Base-by-base conservation (phyloP, 495 filamentous ascomycete genomes). In the Polyplosphaeria fusca region DNA sequence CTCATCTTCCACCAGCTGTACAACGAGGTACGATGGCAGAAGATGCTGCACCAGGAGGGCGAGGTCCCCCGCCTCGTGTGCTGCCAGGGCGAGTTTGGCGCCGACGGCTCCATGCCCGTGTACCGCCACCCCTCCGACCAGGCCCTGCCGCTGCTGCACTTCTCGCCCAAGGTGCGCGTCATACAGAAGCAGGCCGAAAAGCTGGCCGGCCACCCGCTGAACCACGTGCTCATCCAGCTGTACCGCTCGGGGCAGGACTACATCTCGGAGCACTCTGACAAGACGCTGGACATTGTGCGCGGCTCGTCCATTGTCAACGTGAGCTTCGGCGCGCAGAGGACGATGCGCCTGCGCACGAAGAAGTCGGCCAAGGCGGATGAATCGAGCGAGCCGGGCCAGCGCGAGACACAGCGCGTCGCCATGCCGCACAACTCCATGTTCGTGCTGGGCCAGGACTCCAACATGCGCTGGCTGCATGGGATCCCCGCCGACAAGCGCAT, bases 201-300 rank as follows among this genome's bases (percentile, higher is more conserved):
- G 27, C 74, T 81, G 9, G 74, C 96, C 4, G 81, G 86, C 4
- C 94, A 97, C 66, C 78, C 86, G 4, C 73, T 97, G 14, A 98
- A 98, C 67, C 93, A 98, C 65, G 90, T 86, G 9, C 77, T 98
- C 13, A 92, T 97, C 28, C 93, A 98, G 67, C 80, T 91, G 38
- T 98, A 98, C 65, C 91, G 93, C 9, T 77, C 81, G 61, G 91
- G 94, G 18, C 79, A 85, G n/a, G 93, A 98, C 69, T 86, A 88
- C 61, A 99, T 99, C 56, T 95, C 90, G 7, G 94, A 99, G 66
- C 93, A 99, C 68, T 90, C 87, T 25, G 93, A 99, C 66, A 99
- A 99, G 73, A 96, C 92, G 0, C 72, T 99, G 4, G 93, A 99
- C 61, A 94, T 99, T 48, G 84, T 81, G 28, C 83, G 79, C 38